Conservation (phyloP, 148 eudicot genomes). For the Cornus florida region DNA sequence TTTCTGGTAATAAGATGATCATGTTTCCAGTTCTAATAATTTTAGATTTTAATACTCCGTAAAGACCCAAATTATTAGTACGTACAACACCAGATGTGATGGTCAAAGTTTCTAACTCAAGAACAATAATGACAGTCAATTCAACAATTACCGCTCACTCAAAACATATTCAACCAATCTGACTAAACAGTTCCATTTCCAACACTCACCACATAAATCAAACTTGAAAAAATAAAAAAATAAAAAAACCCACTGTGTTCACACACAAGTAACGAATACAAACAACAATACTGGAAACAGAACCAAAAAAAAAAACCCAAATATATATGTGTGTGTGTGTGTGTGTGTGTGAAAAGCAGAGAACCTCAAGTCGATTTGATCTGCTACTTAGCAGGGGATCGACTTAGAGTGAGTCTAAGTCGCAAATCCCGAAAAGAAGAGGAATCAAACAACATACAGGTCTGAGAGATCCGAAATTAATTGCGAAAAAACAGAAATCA, state of each 20-base stretch:
- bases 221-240: no score
- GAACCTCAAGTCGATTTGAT: slow-evolving; percentile 2
- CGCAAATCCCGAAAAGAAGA: slow-evolving; percentile 21
- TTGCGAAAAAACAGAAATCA: slow-evolving; percentile 21
- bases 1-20: not conserved
- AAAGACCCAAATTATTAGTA: not conserved
- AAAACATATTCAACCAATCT: slow-evolving; percentile 1
- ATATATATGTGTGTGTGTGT: not conserved
- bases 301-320: not conserved
- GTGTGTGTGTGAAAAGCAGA: not conserved
- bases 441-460: slow-evolving; percentile 19
- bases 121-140: slow-evolving; percentile 12
- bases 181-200: slow-evolving; percentile 11
- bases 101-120: not conserved
- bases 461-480: slow-evolving; percentile 53
- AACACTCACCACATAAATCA: not conserved
- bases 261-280: not conserved
- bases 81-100: not conserved
- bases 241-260: not conserved
- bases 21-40: not conserved
- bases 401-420: slow-evolving; percentile 14
- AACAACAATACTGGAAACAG: not conserved
- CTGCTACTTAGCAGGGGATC: slow-evolving; percentile 5
- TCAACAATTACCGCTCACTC: not conserved
- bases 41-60: not conserved